A percentile compares a stretch with the other conserved stretches of the same genome.
phyloP scores from a whole-genome alignment of 441 rosid species.

The Erysimum cheiri region DNA sequence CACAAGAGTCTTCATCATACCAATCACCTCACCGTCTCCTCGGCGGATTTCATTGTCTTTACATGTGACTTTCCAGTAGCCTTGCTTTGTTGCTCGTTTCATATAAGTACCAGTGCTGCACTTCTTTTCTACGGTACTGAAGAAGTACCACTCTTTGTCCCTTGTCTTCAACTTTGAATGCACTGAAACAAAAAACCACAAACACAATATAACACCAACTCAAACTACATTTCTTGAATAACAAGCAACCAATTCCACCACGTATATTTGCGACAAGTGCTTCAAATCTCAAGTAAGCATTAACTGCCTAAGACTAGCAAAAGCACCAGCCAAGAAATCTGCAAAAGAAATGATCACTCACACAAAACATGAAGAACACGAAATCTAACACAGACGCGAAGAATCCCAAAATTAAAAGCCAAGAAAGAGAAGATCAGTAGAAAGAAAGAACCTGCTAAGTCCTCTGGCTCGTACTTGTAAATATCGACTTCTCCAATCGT shows the following conservation, averaged over 20 bases:
- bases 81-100: constrained; percentile 69
- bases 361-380: neutral
- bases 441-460: constrained; percentile 55
- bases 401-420: constrained; percentile 1
- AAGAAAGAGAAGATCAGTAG: constrained; percentile 6
- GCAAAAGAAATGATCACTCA: too few species aligned
- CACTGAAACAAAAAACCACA: constrained; percentile 47
- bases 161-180: constrained; percentile 69
- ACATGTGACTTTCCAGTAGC: constrained; percentile 71
- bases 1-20: constrained; percentile 75
- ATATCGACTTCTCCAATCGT: constrained; percentile 74
- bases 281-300: neutral
- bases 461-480: constrained; percentile 81
- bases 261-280: neutral
- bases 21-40: constrained; percentile 44
- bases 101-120: constrained; percentile 60
- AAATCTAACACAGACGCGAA: too few species aligned
- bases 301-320: neutral
- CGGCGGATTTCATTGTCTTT: constrained; percentile 51
- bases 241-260: neutral
- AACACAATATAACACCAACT: neutral
- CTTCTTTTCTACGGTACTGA: constrained; percentile 66
- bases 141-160: constrained; percentile 89
- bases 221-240: neutral
- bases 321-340: neutral